Conservation (phyloP, 768 basidiomycete species). For the Calocybe gangraenosa region DNA sequence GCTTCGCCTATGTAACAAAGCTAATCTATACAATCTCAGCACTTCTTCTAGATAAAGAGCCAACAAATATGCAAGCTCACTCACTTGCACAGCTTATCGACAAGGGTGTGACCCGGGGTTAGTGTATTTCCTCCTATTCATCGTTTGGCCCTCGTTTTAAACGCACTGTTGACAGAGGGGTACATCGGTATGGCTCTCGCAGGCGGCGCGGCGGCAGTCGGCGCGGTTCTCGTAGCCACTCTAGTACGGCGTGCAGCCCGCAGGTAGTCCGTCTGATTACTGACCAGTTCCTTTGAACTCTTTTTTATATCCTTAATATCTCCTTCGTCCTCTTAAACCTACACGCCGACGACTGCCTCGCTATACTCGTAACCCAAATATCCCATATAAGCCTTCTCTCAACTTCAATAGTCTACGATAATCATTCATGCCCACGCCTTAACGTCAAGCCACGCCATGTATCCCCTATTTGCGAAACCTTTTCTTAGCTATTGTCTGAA, state of each 20-base stretch:
- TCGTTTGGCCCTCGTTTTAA: slow-evolving; percentile 2
- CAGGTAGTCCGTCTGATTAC: slow-evolving; percentile 31
- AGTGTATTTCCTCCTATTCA: slow-evolving; percentile 14
- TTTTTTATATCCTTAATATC: background rate
- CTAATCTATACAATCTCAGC: slow-evolving; percentile 37
- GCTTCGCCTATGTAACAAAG: background rate
- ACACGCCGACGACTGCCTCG: background rate
- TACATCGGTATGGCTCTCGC: slow-evolving; percentile 97
- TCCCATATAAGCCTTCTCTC: background rate
- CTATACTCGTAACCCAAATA: background rate
- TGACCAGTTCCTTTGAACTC: slow-evolving; percentile 3
- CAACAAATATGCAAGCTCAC: slow-evolving; percentile 88
- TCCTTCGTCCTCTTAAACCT: no score
- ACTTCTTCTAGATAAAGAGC: slow-evolving; percentile 86
- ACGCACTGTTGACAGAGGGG: slow-evolving; percentile 59
- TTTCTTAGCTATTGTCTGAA: no score
- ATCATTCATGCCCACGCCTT: slow-evolving; percentile 2
- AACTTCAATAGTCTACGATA: slow-evolving; percentile 11
- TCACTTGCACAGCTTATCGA: slow-evolving; percentile 86
- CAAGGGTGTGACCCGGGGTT: slow-evolving; percentile 76
- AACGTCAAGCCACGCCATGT: no score
- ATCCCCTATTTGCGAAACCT: no score
- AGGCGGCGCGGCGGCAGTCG: slow-evolving; percentile 85
- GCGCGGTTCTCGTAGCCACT: slow-evolving; percentile 68
- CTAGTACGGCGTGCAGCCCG: slow-evolving; percentile 80